Conservation (phyloP, 2,329 filamentous ascomycete genomes). For the Lachnellula hyalina region DNA sequence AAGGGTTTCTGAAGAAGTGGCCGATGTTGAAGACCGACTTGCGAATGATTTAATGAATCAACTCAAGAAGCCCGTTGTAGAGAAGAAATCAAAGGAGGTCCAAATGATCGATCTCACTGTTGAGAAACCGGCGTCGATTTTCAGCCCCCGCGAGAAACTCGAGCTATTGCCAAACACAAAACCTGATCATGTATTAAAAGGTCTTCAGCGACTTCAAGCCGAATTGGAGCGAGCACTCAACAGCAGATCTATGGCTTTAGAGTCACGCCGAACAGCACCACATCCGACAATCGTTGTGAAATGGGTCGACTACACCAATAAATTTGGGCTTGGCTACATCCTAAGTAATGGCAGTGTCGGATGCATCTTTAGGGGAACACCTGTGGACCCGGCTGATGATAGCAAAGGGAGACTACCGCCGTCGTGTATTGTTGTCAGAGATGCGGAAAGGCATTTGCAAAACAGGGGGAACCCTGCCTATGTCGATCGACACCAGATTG, state of each 20-base stretch:
- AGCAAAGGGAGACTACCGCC: constrained; percentile 55
- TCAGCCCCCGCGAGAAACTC: constrained; percentile 49
- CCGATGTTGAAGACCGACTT: constrained; percentile 28
- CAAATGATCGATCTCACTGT: constrained; percentile 38
- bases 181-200: constrained; percentile 52
- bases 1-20: constrained; percentile 16
- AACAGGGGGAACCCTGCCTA: constrained; percentile 53
- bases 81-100: constrained; percentile 17
- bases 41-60: constrained; percentile 28
- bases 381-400: constrained; percentile 41
- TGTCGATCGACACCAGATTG: constrained; percentile 52
- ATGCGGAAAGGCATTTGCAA: constrained; percentile 65
- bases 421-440: constrained; percentile 65
- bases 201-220: constrained; percentile 50
- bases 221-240: constrained; percentile 61
- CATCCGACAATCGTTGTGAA: constrained; percentile 64
- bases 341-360: constrained; percentile 77
- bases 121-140: constrained; percentile 36
- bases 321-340: constrained; percentile 79
- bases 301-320: constrained; percentile 87
- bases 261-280: constrained; percentile 48
- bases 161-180: constrained; percentile 47
- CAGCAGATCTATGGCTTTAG: constrained; percentile 55
- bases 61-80: constrained; percentile 18
- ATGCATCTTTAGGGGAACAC: constrained; percentile 55